Conservation (phyloP, 352 stramenopile genomes). For the Globisporangium acanthophoron region DNA sequence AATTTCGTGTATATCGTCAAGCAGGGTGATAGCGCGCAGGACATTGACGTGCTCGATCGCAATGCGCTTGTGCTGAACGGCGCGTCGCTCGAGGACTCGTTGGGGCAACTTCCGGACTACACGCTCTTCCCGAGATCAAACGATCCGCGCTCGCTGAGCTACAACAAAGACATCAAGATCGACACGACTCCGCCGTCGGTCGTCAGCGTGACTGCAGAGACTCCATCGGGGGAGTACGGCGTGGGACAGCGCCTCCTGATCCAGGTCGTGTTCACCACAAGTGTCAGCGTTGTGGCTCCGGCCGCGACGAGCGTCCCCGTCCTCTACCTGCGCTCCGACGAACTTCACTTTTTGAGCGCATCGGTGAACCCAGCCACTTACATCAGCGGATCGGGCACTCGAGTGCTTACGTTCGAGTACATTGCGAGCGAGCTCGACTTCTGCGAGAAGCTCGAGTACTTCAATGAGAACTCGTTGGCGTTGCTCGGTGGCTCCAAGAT, state of each 20-base stretch:
- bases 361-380: constrained; percentile 40
- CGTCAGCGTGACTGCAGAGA: constrained; percentile 33
- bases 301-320: constrained; percentile 14
- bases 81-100: constrained; percentile 30
- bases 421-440: constrained; percentile 43
- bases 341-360: constrained; percentile 42
- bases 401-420: constrained; percentile 51
- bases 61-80: constrained; percentile 43
- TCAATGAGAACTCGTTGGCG: constrained; percentile 30
- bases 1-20: constrained; percentile 53
- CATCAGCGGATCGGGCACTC: constrained; percentile 41
- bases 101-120: constrained; percentile 44
- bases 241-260: constrained; percentile 46
- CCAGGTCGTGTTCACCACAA: constrained; percentile 40
- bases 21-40: constrained; percentile 21
- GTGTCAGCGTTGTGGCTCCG: constrained; percentile 30
- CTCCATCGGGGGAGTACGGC: constrained; percentile 51
- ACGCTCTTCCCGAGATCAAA: constrained; percentile 34
- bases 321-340: constrained; percentile 39
- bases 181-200: constrained; percentile 44
- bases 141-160: constrained; percentile 46
- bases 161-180: constrained; percentile 51
- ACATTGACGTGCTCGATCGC: constrained; percentile 36
- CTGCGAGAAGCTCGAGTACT: constrained; percentile 63
- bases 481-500: constrained; percentile 29